A percentile compares a stretch with the other conserved stretches of the same genome.
phyloP scores from a whole-genome alignment of 2,329 filamentous ascomycete genomes.

The Trichocomaceae sp. region DNA sequence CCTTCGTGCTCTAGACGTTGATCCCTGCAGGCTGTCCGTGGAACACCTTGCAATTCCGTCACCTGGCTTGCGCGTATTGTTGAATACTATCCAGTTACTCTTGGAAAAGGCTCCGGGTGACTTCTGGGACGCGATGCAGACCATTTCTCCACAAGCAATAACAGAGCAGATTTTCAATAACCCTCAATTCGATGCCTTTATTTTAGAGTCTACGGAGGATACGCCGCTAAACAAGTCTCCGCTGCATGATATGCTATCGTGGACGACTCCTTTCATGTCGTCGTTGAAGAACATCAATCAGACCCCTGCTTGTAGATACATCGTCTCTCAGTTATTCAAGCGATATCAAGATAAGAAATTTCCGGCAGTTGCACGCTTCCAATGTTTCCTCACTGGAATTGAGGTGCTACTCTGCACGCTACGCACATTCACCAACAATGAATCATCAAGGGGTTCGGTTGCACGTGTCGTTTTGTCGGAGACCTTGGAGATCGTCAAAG shows the following conservation, averaged over 20 bases:
- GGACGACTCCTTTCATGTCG: constrained; percentile 69
- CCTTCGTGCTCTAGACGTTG: constrained; percentile 70
- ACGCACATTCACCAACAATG: constrained; percentile 42
- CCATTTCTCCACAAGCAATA: constrained; percentile 70
- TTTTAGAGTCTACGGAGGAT: constrained; percentile 48
- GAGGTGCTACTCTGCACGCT: constrained; percentile 41
- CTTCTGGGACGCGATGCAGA: constrained; percentile 83
- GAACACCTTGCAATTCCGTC: constrained; percentile 60
- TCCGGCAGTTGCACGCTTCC: constrained; percentile 37
- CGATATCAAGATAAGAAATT: constrained; percentile 41
- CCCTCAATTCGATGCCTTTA: constrained; percentile 54
- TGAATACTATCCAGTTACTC: constrained; percentile 64
- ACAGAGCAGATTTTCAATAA: constrained; percentile 78
- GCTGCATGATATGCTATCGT: constrained; percentile 61
- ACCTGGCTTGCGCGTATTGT: constrained; percentile 59
- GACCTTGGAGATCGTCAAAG: constrained; percentile 41
- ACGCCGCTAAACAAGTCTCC: constrained; percentile 49
- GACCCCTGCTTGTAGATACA: constrained; percentile 70
- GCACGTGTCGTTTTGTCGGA: constrained; percentile 45
- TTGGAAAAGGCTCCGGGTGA: constrained; percentile 68
- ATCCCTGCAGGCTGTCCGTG: constrained; percentile 55
- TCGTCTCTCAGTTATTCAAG: constrained; percentile 68
- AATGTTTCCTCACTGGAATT: constrained; percentile 43
- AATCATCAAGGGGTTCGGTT: constrained; percentile 39
- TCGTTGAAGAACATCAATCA: constrained; percentile 71